Percentiles rank a stretch among this genome's conserved stretches.
Evolutionary conservation across 176 grass and related monocot species (phyloP).

Genomic region (Aegilops sharonensis): DNA sequence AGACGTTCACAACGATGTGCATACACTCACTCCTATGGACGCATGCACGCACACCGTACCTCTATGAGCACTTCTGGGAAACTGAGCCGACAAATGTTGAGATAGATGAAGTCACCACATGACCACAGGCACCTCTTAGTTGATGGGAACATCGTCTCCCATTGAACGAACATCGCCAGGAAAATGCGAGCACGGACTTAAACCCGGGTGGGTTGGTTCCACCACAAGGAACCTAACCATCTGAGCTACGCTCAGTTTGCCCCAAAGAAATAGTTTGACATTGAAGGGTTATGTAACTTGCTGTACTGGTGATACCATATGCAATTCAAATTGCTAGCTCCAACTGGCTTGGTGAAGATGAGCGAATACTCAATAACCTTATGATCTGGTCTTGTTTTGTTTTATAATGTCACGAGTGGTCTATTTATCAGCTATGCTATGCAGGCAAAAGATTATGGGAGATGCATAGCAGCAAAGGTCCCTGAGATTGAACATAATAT

Average conservation of each 20-base stretch:
- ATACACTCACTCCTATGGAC: no score
- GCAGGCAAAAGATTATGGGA: constrained; percentile 87
- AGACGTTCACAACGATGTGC: no score
- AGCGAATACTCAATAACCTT: neutral
- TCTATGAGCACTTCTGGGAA: no score
- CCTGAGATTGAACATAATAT: constrained; percentile 87
- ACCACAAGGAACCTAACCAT: neutral
- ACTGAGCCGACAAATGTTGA: neutral
- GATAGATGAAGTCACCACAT: neutral
- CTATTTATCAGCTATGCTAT: constrained; percentile 26
- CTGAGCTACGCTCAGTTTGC: neutral
- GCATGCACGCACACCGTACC: no score
- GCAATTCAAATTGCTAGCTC: neutral
- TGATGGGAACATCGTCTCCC: neutral
- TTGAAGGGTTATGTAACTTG: neutral
- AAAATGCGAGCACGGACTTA: neutral
- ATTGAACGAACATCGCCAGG: neutral
- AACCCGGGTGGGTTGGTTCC: neutral
- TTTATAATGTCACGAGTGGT: neutral
- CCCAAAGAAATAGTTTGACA: neutral
- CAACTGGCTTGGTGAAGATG: neutral
- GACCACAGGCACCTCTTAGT: neutral
- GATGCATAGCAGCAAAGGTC: constrained; percentile 64
- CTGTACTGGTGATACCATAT: neutral
- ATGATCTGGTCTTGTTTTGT: neutral